phyloP scores from a whole-genome alignment of 2,329 filamentous ascomycete genomes.

The Colletotrichum scovillei region DNA sequence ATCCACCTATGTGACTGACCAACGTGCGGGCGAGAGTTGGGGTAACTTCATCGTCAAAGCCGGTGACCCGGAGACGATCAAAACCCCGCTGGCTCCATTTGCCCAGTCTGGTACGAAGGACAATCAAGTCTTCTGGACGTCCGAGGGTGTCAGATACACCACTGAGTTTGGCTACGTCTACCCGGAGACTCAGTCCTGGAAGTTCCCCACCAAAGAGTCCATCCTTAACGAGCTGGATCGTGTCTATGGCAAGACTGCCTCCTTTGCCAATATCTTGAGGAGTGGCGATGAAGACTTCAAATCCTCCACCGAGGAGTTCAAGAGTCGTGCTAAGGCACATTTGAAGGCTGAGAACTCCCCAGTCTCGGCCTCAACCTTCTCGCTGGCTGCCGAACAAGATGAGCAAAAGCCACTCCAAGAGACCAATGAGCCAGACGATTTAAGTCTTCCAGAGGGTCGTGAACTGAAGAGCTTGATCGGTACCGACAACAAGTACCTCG shows the following conservation, averaged over 20 bases:
- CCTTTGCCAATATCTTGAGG: constrained; percentile 29
- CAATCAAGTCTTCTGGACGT: constrained; percentile 42
- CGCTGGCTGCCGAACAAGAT: neutral
- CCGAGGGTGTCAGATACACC: constrained; percentile 40
- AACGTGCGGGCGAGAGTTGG: neutral
- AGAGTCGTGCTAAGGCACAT: constrained; percentile 17
- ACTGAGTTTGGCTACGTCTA: constrained; percentile 43
- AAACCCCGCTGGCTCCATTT: constrained; percentile 42
- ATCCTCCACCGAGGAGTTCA: constrained; percentile 10
- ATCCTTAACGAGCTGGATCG: constrained; percentile 37
- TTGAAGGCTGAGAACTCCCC: neutral
- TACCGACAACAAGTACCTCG: constrained; percentile 46
- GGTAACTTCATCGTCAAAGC: constrained; percentile 46
- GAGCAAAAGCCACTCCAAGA: neutral
- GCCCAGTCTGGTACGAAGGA: constrained; percentile 14
- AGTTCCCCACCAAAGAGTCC: constrained; percentile 30
- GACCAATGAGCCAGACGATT: neutral
- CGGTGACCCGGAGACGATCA: constrained; percentile 38
- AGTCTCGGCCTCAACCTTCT: neutral
- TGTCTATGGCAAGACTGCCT: constrained; percentile 25
- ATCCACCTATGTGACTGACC: constrained; percentile 26
- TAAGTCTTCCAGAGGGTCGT: constrained; percentile 1
- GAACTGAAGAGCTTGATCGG: constrained; percentile 16
- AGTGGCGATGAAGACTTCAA: constrained; percentile 8
- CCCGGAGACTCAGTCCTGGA: constrained; percentile 42